Percentiles rank a stretch among this genome's conserved stretches.
These are phyloP conservation scores for Nemania serpens DNA, from an alignment of 2,329 filamentous ascomycete species.

Conservation along the genomic window DNA sequence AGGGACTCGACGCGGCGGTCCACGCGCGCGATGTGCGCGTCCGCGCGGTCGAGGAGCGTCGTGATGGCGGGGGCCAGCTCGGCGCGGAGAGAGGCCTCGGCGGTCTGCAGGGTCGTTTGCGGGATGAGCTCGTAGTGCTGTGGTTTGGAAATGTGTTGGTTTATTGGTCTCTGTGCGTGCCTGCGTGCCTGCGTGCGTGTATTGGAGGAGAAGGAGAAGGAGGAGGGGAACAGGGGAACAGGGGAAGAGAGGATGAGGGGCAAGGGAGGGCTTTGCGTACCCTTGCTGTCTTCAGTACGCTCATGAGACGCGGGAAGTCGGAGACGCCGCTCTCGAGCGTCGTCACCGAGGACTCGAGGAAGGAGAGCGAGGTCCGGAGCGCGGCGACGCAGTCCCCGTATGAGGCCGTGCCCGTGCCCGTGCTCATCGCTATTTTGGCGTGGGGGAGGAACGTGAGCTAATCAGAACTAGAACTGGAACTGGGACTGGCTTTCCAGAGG, in stretches of 20 bases:
- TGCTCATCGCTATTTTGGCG: slow-evolving; percentile 8
- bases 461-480: too few species aligned
- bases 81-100: slow-evolving; percentile 81
- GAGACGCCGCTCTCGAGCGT: slow-evolving; percentile 61
- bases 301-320: slow-evolving; percentile 61
- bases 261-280: slow-evolving; percentile 41
- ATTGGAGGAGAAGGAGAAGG: slow-evolving; percentile 1
- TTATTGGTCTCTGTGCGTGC: background rate
- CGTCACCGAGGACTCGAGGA: slow-evolving; percentile 63
- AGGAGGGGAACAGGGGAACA: background rate
- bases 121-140: slow-evolving; percentile 94
- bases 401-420: slow-evolving; percentile 30
- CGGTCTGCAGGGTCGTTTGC: slow-evolving; percentile 78
- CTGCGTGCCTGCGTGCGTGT: background rate
- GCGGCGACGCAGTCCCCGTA: slow-evolving; percentile 65
- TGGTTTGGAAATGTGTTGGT: background rate
- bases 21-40: slow-evolving; percentile 80
- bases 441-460: too few species aligned
- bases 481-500: background rate
- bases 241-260: background rate
- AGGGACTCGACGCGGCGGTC: slow-evolving; percentile 82
- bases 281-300: slow-evolving; percentile 62
- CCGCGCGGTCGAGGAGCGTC: slow-evolving; percentile 78
- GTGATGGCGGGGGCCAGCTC: slow-evolving; percentile 89
- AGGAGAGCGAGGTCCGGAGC: slow-evolving; percentile 62